Percentiles rank a stretch among this genome's conserved stretches.
Evolutionary conservation across 805 yeast genomes (phyloP).

Genomic region (Metschnikowia matae): DNA sequence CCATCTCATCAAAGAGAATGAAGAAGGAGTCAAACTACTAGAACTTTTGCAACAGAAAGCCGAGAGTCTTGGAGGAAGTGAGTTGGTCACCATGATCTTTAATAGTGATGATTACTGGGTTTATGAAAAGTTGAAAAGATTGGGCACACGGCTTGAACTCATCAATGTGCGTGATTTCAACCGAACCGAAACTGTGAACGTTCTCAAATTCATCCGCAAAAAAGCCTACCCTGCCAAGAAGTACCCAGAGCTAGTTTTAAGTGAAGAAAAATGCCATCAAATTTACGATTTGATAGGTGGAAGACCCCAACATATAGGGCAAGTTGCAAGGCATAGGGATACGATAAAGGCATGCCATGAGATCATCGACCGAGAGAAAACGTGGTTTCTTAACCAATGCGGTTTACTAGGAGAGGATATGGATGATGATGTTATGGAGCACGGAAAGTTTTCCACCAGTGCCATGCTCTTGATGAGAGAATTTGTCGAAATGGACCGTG

Average conservation of each 20-base stretch:
- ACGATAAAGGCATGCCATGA: conserved; percentile 60
- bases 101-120: conserved; percentile 87
- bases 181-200: conserved; percentile 50
- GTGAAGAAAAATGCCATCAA: conserved; percentile 41
- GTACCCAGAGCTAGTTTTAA: conserved; percentile 34
- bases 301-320: conserved; percentile 75
- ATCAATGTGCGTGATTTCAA: conserved; percentile 63
- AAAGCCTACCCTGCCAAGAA: conserved; percentile 28
- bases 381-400: conserved; percentile 83
- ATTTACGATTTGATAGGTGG: conserved; percentile 76
- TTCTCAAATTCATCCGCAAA: conserved; percentile 49
- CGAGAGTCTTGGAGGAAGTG: conserved; percentile 69
- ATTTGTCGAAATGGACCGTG: conserved; percentile 64
- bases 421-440: conserved; percentile 89
- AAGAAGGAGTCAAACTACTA: conserved; percentile 64
- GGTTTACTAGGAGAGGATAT: conserved; percentile 69
- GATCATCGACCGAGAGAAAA: conserved; percentile 73
- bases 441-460: conserved; percentile 68
- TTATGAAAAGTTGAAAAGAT: conserved; percentile 65
- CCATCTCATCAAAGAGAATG: conserved; percentile 72
- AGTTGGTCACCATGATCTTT: conserved; percentile 65
- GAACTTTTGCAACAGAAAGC: conserved; percentile 83
- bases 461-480: conserved; percentile 72
- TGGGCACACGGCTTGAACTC: conserved; percentile 73
- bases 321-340: conserved; percentile 58